These are phyloP conservation scores for Triticum dicoccoides DNA, from an alignment of 176 grass and related monocot species.

Conservation along the genomic window DNA sequence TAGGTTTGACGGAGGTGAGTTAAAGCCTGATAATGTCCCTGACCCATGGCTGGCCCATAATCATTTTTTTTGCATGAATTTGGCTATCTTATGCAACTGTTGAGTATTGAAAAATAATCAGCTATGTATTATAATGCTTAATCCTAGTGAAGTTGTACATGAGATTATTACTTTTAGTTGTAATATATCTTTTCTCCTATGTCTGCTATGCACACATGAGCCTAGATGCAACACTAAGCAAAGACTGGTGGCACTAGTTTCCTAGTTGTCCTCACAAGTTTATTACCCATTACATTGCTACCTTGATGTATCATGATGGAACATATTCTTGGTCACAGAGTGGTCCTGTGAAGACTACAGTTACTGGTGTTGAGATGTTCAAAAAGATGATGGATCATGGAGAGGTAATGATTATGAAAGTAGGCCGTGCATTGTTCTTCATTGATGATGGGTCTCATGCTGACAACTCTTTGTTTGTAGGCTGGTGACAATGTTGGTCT, in stretches of 20 bases:
- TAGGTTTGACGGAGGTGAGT: conserved; percentile 75
- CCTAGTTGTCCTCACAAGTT: neutral
- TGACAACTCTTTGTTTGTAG: conserved; percentile 28
- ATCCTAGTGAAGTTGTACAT: neutral
- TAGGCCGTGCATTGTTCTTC: neutral
- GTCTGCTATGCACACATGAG: neutral
- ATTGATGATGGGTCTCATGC: neutral
- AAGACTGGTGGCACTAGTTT: neutral
- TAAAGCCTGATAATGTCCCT: neutral
- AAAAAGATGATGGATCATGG: conserved; percentile 98
- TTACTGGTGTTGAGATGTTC: conserved; percentile 99
- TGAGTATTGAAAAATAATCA: neutral
- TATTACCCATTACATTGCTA: neutral
- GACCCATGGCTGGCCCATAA: neutral
- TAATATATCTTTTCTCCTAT: neutral
- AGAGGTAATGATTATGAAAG: conserved; percentile 52
- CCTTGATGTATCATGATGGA: neutral
- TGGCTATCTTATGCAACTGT: neutral
- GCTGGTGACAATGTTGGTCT: conserved; percentile 98
- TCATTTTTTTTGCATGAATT: neutral
- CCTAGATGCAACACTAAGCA: neutral
- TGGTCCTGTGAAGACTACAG: conserved; percentile 86
- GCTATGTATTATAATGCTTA: no score
- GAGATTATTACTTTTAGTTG: neutral
- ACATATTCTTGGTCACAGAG: conserved; percentile 44